phyloP scores from a whole-genome alignment of 768 basidiomycete species.

The Tylopilus intermedius region DNA sequence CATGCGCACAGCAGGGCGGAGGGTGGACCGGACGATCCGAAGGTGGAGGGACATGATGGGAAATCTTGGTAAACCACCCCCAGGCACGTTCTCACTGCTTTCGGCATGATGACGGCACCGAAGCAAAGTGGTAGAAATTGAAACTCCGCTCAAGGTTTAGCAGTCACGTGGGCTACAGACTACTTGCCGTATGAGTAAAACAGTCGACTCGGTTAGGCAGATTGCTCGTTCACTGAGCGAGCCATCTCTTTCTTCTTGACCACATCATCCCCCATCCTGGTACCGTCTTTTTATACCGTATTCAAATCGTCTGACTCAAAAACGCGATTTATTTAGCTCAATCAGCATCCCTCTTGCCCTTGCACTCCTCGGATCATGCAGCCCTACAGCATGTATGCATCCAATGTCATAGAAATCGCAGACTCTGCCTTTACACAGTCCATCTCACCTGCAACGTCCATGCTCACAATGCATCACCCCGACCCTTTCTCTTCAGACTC shows the following conservation, averaged over 20 bases:
- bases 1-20: conserved; percentile 8
- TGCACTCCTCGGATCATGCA: conserved; percentile 11
- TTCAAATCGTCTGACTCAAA: too few relatives aligned
- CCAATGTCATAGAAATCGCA: conserved; percentile 28
- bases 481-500: conserved; percentile 11
- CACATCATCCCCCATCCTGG: too few relatives aligned
- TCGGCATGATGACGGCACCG: too few relatives aligned
- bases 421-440: conserved; percentile 7
- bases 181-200: not conserved
- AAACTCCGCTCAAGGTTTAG: not conserved
- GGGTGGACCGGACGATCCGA: not conserved
- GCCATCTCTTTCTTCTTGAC: too few relatives aligned
- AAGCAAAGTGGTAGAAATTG: too few relatives aligned
- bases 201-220: conserved; percentile 1
- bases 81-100: not conserved
- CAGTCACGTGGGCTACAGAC: not conserved
- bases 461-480: conserved; percentile 1
- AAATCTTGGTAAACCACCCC: not conserved
- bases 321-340: too few relatives aligned
- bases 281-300: too few relatives aligned
- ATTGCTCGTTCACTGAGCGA: not conserved
- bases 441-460: conserved; percentile 3
- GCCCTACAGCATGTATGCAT: conserved; percentile 15
- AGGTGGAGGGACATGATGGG: not conserved
- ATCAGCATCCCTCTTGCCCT: not conserved